Evolutionary conservation across 2,329 filamentous ascomycete species (phyloP).

Genomic region (Endothia cerciana): DNA sequence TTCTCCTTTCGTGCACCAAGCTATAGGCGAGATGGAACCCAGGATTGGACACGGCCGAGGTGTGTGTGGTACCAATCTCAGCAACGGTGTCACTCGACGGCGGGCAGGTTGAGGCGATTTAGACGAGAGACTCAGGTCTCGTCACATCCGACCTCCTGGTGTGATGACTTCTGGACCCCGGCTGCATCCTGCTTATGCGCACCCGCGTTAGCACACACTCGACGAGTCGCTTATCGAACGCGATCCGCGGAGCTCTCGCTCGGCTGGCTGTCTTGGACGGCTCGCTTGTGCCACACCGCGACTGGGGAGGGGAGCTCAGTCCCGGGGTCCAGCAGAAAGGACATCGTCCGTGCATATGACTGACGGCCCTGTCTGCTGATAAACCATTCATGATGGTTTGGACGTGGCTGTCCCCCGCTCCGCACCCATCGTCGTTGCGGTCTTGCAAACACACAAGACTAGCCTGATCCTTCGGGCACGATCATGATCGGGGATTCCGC

Average conservation of each 20-base stretch:
- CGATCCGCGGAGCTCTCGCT: constrained; percentile 25
- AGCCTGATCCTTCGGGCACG: not conserved
- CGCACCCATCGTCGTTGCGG: not conserved
- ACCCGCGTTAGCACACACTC: constrained; percentile 26
- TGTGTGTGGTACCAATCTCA: constrained; percentile 13
- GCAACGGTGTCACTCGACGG: constrained; percentile 17
- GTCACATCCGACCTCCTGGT: not conserved
- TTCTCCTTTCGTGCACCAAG: constrained; percentile 13
- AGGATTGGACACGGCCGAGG: constrained; percentile 15
- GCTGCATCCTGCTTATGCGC: constrained; percentile 25
- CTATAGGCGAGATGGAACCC: constrained; percentile 2
- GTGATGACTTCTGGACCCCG: constrained; percentile 26
- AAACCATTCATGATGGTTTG: not conserved
- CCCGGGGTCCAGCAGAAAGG: constrained; percentile 8
- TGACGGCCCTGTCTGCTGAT: constrained; percentile 20
- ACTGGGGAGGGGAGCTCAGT: too few relatives aligned
- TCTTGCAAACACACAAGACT: not conserved
- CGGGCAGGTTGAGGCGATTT: constrained; percentile 19
- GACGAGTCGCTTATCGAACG: constrained; percentile 28
- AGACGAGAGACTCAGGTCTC: constrained; percentile 4
- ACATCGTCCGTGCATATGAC: constrained; percentile 8
- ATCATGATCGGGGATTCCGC: not conserved
- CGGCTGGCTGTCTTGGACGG: not conserved
- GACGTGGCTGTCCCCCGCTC: not conserved
- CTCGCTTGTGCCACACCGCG: constrained; percentile 10